Evolutionary conservation across 331 rosid genomes (phyloP).

Genomic region (Acacia concinna): DNA sequence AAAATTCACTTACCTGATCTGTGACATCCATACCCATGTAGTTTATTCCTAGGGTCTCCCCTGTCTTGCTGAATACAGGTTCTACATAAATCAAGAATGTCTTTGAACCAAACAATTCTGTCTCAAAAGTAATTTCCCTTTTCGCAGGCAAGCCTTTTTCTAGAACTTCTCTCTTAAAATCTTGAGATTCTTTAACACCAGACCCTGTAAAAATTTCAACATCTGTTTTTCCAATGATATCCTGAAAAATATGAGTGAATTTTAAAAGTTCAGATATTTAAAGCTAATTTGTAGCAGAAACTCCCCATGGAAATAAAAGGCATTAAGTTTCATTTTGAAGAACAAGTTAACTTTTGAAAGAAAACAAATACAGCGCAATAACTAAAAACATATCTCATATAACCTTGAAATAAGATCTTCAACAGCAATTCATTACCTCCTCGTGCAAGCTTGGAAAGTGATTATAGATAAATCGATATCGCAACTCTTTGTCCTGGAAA

Average conservation of each 20-base stretch:
- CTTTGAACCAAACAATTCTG: slow-evolving; percentile 82
- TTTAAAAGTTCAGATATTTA: slow-evolving; percentile 7
- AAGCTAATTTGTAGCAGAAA: not conserved
- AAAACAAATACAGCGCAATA: not conserved
- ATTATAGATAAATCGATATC: slow-evolving; percentile 95
- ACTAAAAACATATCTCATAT: slow-evolving; percentile 19
- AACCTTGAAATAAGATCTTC: slow-evolving; percentile 41
- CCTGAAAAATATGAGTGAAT: slow-evolving; percentile 51
- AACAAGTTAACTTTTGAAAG: slow-evolving; percentile 1
- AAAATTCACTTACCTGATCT: slow-evolving; percentile 67
- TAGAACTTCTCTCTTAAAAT: slow-evolving; percentile 92
- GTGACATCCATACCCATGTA: slow-evolving; percentile 99
- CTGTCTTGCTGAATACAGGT: slow-evolving; percentile 97
- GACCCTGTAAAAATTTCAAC: slow-evolving; percentile 89
- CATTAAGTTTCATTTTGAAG: slow-evolving; percentile 26
- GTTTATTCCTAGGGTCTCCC: slow-evolving; percentile 91
- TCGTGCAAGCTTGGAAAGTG: slow-evolving; percentile 94
- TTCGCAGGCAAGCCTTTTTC: slow-evolving; percentile 89
- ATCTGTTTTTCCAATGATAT: slow-evolving; percentile 94
- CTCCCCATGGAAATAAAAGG: not conserved
- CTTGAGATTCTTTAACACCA: slow-evolving; percentile 98
- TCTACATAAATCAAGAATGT: slow-evolving; percentile 92
- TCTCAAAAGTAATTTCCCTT: slow-evolving; percentile 90
- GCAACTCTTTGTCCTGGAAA: slow-evolving; percentile 85
- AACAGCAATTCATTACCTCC: slow-evolving; percentile 66